A percentile compares a stretch with the other conserved stretches of the same genome.
Conservation (phyloP, 2,329 filamentous ascomycete species). For the Talaromyces amestolkiae region DNA sequence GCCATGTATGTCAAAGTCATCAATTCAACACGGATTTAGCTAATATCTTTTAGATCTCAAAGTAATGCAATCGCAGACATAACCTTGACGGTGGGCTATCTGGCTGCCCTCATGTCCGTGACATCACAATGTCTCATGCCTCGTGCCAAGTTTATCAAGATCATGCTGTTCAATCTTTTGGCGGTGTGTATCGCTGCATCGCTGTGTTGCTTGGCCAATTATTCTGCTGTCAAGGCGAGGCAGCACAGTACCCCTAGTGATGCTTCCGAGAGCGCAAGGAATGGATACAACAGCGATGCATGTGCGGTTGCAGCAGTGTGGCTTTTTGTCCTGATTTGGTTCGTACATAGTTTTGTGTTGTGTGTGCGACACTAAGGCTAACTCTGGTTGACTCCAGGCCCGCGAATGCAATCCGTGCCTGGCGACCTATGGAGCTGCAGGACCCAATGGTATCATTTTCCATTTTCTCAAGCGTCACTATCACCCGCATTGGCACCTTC, state of each 20-base stretch:
- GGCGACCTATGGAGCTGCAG: conserved; percentile 2
- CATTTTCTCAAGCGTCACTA: conserved; percentile 64
- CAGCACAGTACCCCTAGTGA: neutral
- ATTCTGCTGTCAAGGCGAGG: neutral
- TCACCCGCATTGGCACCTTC: conserved; percentile 62
- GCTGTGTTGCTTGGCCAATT: neutral
- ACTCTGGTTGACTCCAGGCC: neutral
- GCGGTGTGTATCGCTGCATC: neutral
- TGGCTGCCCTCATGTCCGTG: conserved; percentile 61
- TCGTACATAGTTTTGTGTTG: neutral
- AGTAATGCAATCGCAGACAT: neutral
- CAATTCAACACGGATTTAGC: neutral
- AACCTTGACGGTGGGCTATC: neutral
- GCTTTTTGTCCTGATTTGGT: neutral
- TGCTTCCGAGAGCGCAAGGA: neutral
- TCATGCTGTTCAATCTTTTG: conserved; percentile 1
- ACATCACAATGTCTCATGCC: conserved; percentile 64
- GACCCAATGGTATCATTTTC: conserved; percentile 64
- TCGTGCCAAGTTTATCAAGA: conserved; percentile 39
- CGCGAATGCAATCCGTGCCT: conserved; percentile 3
- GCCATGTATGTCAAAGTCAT: neutral
- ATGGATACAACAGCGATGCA: neutral
- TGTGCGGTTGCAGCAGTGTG: neutral
- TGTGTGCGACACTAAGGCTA: neutral
- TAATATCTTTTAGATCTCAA: neutral